Evolutionary conservation across 768 basidiomycete genomes (phyloP), one percentile per base, ranked within the genome.

Genomic region (Lactifluus echinatus): DNA sequence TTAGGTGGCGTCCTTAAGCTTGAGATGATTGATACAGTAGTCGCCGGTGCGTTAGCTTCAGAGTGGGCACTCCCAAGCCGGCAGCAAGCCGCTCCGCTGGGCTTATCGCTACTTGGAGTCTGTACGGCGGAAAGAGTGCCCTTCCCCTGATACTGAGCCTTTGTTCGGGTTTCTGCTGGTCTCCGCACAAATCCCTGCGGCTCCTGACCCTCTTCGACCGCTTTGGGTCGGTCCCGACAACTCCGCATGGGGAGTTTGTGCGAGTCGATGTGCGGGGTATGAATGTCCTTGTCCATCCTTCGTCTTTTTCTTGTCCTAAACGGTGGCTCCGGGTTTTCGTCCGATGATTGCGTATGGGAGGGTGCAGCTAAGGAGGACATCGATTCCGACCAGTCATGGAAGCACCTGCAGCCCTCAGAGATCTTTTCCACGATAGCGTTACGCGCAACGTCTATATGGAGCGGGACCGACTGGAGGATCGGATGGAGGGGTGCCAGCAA

Each of bases 401-500:
- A 29, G 53, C 59, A 60, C 28, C 23, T 23, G 37, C 46, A 48
- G 31, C 39, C 19, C 19, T 63, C 56, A 4, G 33, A 34, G 3
- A 71, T 40, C 26, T 57, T 50, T 26, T 70, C 66, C 49, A 65
- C 61, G 43, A 70, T 46, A 15, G 65, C 61, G 28, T 55, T 61
- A 8, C 65, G 62, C 6, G 66, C 65, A 17, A 60, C 34, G 12
- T 82, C 76, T 51, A 87, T 74, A 62, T 84, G 82, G 1, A 78
- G 66, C 1, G 84, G 80, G 19, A 87, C 61, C 8, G 79, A 71
- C 57, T 85, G 82, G 1, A 87, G 57, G 4, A 84, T 69, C 26
- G 86, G 84, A 2, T 84, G 68, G 15, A 89, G 67, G 7, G 87
- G 83, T 0, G 79, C 59, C 1, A 89, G 68, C 11, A 80, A 71